A percentile compares a stretch with the other conserved stretches of the same genome.
Evolutionary conservation across 2,329 filamentous ascomycete species (phyloP).

Genomic region (Arthrocladium fulminans): DNA sequence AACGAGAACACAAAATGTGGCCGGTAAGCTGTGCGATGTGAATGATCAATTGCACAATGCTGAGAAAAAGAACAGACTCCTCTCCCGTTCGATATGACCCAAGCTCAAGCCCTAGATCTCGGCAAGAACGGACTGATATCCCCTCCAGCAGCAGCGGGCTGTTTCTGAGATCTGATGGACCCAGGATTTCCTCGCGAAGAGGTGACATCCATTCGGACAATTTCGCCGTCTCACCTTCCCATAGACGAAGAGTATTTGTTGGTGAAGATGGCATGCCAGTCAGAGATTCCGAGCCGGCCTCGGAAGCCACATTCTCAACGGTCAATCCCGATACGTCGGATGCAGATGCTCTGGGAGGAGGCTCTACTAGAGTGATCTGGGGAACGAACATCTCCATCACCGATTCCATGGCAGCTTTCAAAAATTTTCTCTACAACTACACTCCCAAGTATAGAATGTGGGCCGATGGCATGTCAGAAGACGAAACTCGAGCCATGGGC

Average conservation of each 20-base stretch:
- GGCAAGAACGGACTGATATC: conserved; percentile 56
- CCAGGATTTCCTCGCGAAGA: conserved; percentile 54
- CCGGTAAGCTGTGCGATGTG: conserved; percentile 29
- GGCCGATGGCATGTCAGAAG: conserved; percentile 70
- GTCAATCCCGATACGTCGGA: conserved; percentile 80
- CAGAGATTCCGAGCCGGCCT: conserved; percentile 38
- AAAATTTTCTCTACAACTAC: conserved; percentile 87
- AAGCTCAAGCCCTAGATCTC: conserved; percentile 68
- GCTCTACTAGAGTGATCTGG: conserved; percentile 80
- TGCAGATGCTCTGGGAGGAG: conserved; percentile 75
- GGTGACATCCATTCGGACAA: conserved; percentile 82
- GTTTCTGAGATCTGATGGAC: conserved; percentile 60
- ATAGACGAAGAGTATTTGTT: conserved; percentile 53
- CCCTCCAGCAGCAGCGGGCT: conserved; percentile 78
- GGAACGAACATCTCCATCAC: conserved; percentile 93
- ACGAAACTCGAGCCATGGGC: conserved; percentile 58
- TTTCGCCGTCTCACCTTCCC: conserved; percentile 44
- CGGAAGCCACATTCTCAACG: conserved; percentile 59
- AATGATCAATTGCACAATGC: conserved; percentile 15
- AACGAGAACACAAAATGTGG: conserved; percentile 25
- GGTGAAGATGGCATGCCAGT: conserved; percentile 56
- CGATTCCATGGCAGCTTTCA: conserved; percentile 78
- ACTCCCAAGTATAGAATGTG: conserved; percentile 91
- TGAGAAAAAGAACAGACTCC: conserved; percentile 55
- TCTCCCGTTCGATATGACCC: conserved; percentile 86